phyloP scores from a whole-genome alignment of 257 asterid species.

The Solanum sparsipilum region DNA sequence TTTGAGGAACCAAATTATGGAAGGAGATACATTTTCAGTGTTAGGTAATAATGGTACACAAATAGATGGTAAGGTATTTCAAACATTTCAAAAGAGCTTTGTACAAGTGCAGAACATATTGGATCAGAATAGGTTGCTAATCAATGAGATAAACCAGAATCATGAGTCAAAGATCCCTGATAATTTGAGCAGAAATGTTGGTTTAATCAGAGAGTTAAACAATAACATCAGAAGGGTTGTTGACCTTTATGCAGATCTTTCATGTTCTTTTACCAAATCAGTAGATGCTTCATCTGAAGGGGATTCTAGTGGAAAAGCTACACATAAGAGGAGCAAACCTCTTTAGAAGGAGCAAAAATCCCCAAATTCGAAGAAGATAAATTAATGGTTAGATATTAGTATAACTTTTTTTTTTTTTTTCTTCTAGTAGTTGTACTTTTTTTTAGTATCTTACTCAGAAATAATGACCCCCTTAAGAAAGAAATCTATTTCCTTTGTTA shows the following conservation, averaged over 20 bases:
- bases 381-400: not conserved
- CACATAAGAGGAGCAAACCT: conserved; percentile 64
- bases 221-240: conserved; percentile 79
- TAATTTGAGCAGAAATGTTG: conserved; percentile 72
- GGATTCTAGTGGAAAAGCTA: conserved; percentile 40
- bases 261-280: conserved; percentile 51
- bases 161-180: conserved; percentile 86
- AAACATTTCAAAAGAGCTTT: conserved; percentile 73
- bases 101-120: conserved; percentile 71
- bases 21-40: conserved; percentile 56
- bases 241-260: conserved; percentile 71
- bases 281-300: conserved; percentile 73
- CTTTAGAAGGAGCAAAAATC: conserved; percentile 1
- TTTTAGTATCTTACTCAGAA: conserved; percentile 9
- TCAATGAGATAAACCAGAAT: conserved; percentile 77
- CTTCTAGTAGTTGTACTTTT: conserved; percentile 7
- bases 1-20: conserved; percentile 34
- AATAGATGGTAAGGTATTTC: conserved; percentile 57
- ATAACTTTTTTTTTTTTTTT: not conserved
- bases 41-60: conserved; percentile 44
- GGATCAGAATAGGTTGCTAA: conserved; percentile 74
- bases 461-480: conserved; percentile 17
- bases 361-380: not conserved
- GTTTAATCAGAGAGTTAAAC: conserved; percentile 72
- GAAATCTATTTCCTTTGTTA: conserved; percentile 14